Base-by-base conservation (phyloP, 2,329 filamentous ascomycete species). In the Penicillium decumbens region DNA sequence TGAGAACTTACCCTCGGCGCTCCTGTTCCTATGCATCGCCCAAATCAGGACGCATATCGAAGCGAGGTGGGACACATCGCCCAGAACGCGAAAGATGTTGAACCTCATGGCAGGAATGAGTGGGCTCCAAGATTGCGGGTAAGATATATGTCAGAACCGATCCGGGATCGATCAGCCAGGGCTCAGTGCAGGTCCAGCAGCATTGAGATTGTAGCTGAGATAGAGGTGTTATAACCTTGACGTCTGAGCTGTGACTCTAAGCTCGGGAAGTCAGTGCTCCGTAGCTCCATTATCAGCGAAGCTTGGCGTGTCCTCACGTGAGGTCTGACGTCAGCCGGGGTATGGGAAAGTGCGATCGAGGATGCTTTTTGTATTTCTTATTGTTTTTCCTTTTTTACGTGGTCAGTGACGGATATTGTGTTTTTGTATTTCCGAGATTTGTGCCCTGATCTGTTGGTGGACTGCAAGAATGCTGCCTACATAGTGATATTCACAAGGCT, bases 21-120 rank as follows among this genome's bases (percentile, higher is more conserved):
- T 93, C 65, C 81, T 81, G 67, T 96, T 95, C 59, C 82, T 81
- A 72, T 95, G 89, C 63, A 96, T 95, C 47, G 90, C 84, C 75
- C 85, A 88, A 73, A 96, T 89, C 61, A 96, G 80, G 66, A 96
- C 93, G 69, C 85, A 83, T 79, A 95, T 96, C 49, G 90, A 93
- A 42, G 83, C 77, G 40, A 89, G 82, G 68, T 97, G 92, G 63
- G 87, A 89, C 62, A 92, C 72, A 69, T 97, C 92, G 67, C 82
- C 92, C 62, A 89, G 70, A 64, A 95, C 80, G 64, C 89, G 88
- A 72, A 95, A 85, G 51, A 79, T 60, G 50, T 72, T 74, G 53
- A 55, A 60, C 27, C 18, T 56, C 44, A 55, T 63, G 41, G 40
- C 33, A 41, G 39, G 41, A 41, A 43, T 47, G 29, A 23, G 28